Conservation (phyloP, 805 yeast species). For the Nakazawaea populi region DNA sequence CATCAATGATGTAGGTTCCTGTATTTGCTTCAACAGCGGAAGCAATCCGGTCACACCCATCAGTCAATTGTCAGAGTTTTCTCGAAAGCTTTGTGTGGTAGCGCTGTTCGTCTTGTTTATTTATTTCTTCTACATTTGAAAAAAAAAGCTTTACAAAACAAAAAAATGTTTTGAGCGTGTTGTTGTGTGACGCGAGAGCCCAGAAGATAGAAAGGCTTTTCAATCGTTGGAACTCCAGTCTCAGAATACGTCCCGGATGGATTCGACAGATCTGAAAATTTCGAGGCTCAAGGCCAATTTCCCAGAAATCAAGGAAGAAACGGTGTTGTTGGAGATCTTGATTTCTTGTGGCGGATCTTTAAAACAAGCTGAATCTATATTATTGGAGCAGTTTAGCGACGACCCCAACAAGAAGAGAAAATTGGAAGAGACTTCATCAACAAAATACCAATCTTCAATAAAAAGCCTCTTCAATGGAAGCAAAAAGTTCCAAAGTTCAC, state of each 20-base stretch:
- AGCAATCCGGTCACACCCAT: slow-evolving; percentile 87
- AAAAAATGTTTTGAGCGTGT: neutral
- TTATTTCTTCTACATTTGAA: neutral
- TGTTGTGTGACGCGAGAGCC: neutral
- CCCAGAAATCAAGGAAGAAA: slow-evolving; percentile 36
- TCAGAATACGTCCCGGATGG: neutral
- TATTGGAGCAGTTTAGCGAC: slow-evolving; percentile 28
- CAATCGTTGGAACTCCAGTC: no score
- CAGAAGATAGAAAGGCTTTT: no score
- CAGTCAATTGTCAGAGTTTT: neutral
- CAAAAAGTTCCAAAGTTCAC: neutral
- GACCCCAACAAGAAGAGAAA: slow-evolving; percentile 6
- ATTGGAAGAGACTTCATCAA: neutral
- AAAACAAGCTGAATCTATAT: slow-evolving; percentile 30
- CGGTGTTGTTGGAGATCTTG: slow-evolving; percentile 42
- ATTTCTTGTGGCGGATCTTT: slow-evolving; percentile 49
- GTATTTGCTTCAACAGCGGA: slow-evolving; percentile 73
- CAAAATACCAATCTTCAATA: slow-evolving; percentile 15
- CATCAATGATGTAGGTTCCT: slow-evolving; percentile 49
- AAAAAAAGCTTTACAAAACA: neutral
- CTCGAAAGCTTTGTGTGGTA: neutral
- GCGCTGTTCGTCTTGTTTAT: neutral
- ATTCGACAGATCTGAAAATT: slow-evolving; percentile 32
- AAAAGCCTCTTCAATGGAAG: slow-evolving; percentile 10
- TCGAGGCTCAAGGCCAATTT: slow-evolving; percentile 27